Conservation (phyloP, 768 basidiomycete species). For the Termitomyces sp. region DNA sequence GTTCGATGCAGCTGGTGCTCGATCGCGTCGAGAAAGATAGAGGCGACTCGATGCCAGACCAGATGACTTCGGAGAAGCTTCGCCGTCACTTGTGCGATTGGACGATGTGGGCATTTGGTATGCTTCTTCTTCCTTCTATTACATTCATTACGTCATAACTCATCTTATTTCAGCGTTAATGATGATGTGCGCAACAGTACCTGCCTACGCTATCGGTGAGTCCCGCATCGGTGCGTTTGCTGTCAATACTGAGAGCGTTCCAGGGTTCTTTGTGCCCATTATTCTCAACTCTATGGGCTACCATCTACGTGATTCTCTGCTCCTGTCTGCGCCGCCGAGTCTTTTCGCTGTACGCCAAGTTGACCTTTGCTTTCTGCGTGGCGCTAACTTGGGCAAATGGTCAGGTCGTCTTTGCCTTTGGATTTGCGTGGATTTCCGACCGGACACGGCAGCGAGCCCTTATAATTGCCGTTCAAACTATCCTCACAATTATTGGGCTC, state of each 20-base stretch:
- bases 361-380: slow-evolving; percentile 26
- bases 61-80: slow-evolving; percentile 24
- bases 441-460: slow-evolving; percentile 27
- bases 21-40: slow-evolving; percentile 32
- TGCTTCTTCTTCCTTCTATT: not conserved
- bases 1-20: slow-evolving; percentile 10
- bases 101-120: slow-evolving; percentile 32
- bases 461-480: slow-evolving; percentile 26
- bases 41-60: slow-evolving; percentile 30
- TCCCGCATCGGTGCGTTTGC: not conserved
- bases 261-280: slow-evolving; percentile 28
- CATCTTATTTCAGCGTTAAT: slow-evolving; percentile 21
- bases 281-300: slow-evolving; percentile 31
- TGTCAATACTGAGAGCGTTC: not conserved
- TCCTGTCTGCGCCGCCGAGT: slow-evolving; percentile 31
- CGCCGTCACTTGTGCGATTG: slow-evolving; percentile 29
- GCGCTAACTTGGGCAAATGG: slow-evolving; percentile 4
- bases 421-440: slow-evolving; percentile 35
- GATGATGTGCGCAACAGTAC: slow-evolving; percentile 32
- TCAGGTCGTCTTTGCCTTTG: slow-evolving; percentile 29
- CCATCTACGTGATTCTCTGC: slow-evolving; percentile 20
- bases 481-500: slow-evolving; percentile 29
- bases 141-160: not conserved
- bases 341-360: slow-evolving; percentile 22
- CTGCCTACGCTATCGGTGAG: slow-evolving; percentile 30